Base-by-base conservation (phyloP, 1,139 yeast species). In the Trichomonascaceae sp. region DNA sequence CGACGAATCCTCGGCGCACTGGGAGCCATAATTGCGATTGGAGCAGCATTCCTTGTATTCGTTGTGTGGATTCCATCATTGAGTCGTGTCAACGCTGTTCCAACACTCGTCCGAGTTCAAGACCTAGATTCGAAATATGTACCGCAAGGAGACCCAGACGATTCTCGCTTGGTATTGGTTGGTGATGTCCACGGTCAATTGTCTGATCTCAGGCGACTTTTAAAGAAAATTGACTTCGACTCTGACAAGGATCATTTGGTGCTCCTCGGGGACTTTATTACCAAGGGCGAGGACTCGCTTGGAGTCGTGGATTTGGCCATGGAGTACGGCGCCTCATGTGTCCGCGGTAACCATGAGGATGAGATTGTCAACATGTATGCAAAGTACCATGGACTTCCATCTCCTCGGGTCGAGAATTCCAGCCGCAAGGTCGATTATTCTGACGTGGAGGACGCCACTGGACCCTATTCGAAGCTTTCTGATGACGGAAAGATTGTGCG, bases 131-230 rank as follows among this genome's bases (percentile, higher is more conserved):
- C 38, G 2, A 33, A 39, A 13, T 32, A 37, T 15, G 32, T 30
- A 31, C 54, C 55, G 5, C n/a, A n/a, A n/a, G n/a, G n/a, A 33
- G 34, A 27, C 40, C 37, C 27, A 37, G 40, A 16, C 40, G 43
- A 9, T 43, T 36, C 3, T 46, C 51, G 34, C 43, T 50, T 79
- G 22, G 64, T 87, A 13, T 52, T 85, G 37, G 65, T 87, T 23
- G 97, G 97, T 3, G 97, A 87, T 54, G 71, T 87, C 17, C 97
- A 87, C 55, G 97, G 96, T 2, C 76, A 77, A 47, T 71, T 65
- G 43, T 57, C 59, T 3, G 71, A 73, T 47, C 61, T 85, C 38
- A 50, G 54, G 37, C 57, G 63, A 32, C 60, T 87, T 31, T 55
- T 85, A 37, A 46, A 57, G 13, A 50, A 57, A 42, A 48, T 51